phyloP scores from a whole-genome alignment of 1,284 basidiomycete genomes.

The Lentinula novae-zelandiae region DNA sequence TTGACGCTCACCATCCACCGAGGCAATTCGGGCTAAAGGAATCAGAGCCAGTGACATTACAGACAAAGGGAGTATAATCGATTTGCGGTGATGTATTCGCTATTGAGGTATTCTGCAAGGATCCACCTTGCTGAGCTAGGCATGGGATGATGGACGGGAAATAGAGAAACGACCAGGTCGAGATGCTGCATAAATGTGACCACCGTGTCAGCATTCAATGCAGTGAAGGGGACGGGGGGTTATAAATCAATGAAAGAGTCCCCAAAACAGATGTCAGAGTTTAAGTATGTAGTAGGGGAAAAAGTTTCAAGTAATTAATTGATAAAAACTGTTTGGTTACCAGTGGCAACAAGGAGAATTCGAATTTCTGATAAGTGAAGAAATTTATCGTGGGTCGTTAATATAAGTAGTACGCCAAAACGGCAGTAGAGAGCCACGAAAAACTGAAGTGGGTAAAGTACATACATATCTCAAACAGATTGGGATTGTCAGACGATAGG shows the following conservation, averaged over 20 bases:
- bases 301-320: not conserved
- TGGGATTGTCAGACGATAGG: not conserved
- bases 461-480: slow-evolving; percentile 1
- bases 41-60: slow-evolving; percentile 27
- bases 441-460: slow-evolving; percentile 7
- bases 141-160: not conserved
- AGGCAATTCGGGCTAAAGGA: slow-evolving; percentile 27
- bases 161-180: slow-evolving; percentile 5
- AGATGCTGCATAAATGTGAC: slow-evolving; percentile 3
- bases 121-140: slow-evolving; percentile 15
- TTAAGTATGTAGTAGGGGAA: not conserved
- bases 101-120: slow-evolving; percentile 34
- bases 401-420: not conserved
- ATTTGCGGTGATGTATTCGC: slow-evolving; percentile 37
- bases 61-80: slow-evolving; percentile 48
- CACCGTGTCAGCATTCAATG: slow-evolving; percentile 15
- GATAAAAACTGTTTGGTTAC: slow-evolving; percentile 6
- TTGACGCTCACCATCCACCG: slow-evolving; percentile 44
- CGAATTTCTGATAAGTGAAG: not conserved
- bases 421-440: not conserved
- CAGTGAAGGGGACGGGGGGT: slow-evolving; percentile 1
- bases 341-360: slow-evolving; percentile 6
- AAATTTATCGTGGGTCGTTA: not conserved
- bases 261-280: not conserved
- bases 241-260: not conserved